phyloP scores from a whole-genome alignment of 73 alveolate species.

The Paramecium bursaria region DNA sequence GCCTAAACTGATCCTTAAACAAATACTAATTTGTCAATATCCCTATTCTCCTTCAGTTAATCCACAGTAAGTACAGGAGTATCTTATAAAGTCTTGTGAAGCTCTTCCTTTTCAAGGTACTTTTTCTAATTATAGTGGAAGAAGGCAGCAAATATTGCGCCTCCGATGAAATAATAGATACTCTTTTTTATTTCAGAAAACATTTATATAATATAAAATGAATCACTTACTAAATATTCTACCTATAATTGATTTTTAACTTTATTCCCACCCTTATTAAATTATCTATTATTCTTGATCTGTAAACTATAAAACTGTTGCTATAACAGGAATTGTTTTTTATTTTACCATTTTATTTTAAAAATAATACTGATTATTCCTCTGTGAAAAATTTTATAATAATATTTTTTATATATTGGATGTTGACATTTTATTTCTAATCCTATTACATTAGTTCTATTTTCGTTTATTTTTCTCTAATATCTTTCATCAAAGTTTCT shows the following conservation, averaged over 20 bases:
- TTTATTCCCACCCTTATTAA: constrained; percentile 14
- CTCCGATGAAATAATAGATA: no score
- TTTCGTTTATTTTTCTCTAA: constrained; percentile 18
- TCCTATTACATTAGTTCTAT: constrained; percentile 13
- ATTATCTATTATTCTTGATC: background rate
- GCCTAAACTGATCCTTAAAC: no score
- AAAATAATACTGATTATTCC: background rate
- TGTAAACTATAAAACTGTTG: constrained; percentile 18
- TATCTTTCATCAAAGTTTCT: background rate
- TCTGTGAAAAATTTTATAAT: constrained; percentile 22
- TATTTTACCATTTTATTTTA: background rate
- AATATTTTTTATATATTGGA: constrained; percentile 3
- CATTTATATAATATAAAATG: no score
- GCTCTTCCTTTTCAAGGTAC: no score
- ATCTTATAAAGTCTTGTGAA: no score
- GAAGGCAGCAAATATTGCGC: no score
- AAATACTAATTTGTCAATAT: no score
- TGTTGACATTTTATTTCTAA: constrained; percentile 18
- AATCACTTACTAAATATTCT: constrained; percentile 18
- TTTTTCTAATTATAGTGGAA: no score
- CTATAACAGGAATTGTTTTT: constrained; percentile 49
- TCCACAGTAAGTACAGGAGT: no score
- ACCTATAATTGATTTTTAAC: constrained; percentile 17
- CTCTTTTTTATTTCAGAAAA: no score
- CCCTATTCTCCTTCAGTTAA: no score